Base-by-base conservation (phyloP, 352 stramenopile species). In the Pythium dissotocum region DNA sequence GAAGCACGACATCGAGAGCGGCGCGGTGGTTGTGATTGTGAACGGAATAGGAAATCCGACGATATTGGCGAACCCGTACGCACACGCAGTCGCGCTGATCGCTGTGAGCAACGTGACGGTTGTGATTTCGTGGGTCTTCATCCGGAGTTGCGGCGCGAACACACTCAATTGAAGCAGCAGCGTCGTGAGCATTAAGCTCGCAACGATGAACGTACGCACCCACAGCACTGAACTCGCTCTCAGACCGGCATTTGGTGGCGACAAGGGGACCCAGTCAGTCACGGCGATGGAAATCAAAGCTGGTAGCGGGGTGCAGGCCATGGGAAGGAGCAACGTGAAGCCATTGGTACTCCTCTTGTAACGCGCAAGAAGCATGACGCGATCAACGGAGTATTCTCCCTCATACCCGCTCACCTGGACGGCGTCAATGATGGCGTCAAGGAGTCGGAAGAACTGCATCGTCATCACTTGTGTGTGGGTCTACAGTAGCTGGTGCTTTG, bases 1-100 rank as follows among this genome's bases (percentile, higher is more conserved):
- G 30, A 80, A 24, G 35, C 70, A 67, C 40, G 71, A 61, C 56
- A 76, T 70, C 6, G 61, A 65, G 33, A 74, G 67, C 0, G 58
- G 48, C 6, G 60, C 71, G 0, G 63, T 63, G 18, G 79, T 49
- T 10, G 73, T 58, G 2, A 82, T 65, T 16, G 12, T 30, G n/a
- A 65, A 65, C 21, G 58, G 58, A 14, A 65, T 14, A 12, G 58
- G 58, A 46, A 57, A 65, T 4, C 58, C 58, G 32, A 65, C 26
- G 14, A 32, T 2, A 8, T 35, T 7, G 21, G 52, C 52, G 26
- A 58, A 6, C 6, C 13, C 21, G 28, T 40, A 26, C 21, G 16
- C 28, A 40, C 18, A 58, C 18, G 26, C 24, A n/a, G 28, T 38
- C 21, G 33, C 52, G 5, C 18, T 30, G 52, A 30, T 58, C 2